Evolutionary conservation across 2,329 filamentous ascomycete genomes (phyloP).

Genomic region (Botrytis sinoallii): DNA sequence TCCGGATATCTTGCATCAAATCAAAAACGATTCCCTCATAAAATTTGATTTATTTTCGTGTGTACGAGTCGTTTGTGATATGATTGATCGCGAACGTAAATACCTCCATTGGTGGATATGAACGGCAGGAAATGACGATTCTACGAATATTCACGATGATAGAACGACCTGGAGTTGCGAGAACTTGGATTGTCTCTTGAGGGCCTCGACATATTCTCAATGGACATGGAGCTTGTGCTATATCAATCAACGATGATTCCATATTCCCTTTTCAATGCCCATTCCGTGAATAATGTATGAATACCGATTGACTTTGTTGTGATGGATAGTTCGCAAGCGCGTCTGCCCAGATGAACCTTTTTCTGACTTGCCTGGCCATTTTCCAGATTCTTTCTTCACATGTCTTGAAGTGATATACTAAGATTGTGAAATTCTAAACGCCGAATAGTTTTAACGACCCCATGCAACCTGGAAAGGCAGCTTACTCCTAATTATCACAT

Average conservation of each 20-base stretch:
- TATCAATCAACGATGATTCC: slow-evolving; percentile 53
- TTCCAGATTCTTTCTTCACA: not conserved
- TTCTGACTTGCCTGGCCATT: not conserved
- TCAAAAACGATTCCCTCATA: slow-evolving; percentile 26
- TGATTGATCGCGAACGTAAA: slow-evolving; percentile 29
- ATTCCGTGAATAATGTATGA: slow-evolving; percentile 3
- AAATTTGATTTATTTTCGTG: slow-evolving; percentile 33
- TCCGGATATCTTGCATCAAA: slow-evolving; percentile 81
- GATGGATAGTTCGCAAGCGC: not conserved
- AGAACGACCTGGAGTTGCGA: slow-evolving; percentile 45
- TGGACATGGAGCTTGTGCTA: slow-evolving; percentile 43
- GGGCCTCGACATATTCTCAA: slow-evolving; percentile 55
- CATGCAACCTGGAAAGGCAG: not conserved
- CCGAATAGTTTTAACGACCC: no score
- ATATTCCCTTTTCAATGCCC: slow-evolving; percentile 6
- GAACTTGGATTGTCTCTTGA: slow-evolving; percentile 63
- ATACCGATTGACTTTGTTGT: not conserved
- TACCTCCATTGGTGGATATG: slow-evolving; percentile 45
- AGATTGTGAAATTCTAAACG: not conserved
- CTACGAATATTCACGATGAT: slow-evolving; percentile 50
- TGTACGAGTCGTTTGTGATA: slow-evolving; percentile 35
- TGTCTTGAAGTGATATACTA: not conserved
- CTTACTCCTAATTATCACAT: not conserved
- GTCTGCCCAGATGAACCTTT: not conserved
- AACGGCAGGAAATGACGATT: slow-evolving; percentile 51